Conservation (phyloP, 257 asterid genomes). For the Linaria vulgaris region DNA sequence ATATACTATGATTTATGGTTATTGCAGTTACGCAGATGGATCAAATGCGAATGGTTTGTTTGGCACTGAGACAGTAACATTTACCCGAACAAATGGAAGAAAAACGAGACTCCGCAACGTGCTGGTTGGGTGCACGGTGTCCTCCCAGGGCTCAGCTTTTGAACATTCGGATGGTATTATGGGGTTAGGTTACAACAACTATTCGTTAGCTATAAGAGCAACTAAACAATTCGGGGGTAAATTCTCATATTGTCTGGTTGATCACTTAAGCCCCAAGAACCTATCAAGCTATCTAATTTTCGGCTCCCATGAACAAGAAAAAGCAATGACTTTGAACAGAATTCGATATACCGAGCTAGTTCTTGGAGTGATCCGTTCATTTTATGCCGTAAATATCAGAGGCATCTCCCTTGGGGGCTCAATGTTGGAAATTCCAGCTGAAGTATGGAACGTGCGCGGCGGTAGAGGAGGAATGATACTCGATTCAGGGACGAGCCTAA, state of each 20-base stretch:
- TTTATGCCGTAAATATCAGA: slow-evolving; percentile 43
- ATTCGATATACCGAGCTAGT: slow-evolving; percentile 49
- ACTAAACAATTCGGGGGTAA: slow-evolving; percentile 43
- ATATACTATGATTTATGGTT: neutral
- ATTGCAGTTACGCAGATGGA: slow-evolving; percentile 52
- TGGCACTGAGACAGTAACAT: slow-evolving; percentile 46
- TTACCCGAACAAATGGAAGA: slow-evolving; percentile 34
- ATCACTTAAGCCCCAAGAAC: slow-evolving; percentile 50
- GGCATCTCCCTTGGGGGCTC: slow-evolving; percentile 50
- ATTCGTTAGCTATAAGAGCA: slow-evolving; percentile 45
- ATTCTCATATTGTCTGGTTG: slow-evolving; percentile 64
- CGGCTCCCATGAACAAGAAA: slow-evolving; percentile 31
- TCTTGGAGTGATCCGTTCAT: slow-evolving; percentile 42
- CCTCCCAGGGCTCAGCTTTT: slow-evolving; percentile 34
- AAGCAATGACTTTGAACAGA: neutral
- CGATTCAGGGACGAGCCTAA: slow-evolving; percentile 56
- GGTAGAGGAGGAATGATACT: slow-evolving; percentile 48
- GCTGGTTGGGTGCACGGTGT: slow-evolving; percentile 50
- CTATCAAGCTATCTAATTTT: slow-evolving; percentile 48
- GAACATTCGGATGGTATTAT: slow-evolving; percentile 47
- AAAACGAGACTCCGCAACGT: slow-evolving; percentile 33
- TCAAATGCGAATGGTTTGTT: slow-evolving; percentile 48
- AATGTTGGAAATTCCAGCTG: slow-evolving; percentile 44
- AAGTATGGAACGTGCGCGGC: slow-evolving; percentile 39
- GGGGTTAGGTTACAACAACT: slow-evolving; percentile 57